These are phyloP conservation scores for Aspergillus sp. DNA, from an alignment of 2,329 filamentous ascomycete species.

Conservation along the genomic window DNA sequence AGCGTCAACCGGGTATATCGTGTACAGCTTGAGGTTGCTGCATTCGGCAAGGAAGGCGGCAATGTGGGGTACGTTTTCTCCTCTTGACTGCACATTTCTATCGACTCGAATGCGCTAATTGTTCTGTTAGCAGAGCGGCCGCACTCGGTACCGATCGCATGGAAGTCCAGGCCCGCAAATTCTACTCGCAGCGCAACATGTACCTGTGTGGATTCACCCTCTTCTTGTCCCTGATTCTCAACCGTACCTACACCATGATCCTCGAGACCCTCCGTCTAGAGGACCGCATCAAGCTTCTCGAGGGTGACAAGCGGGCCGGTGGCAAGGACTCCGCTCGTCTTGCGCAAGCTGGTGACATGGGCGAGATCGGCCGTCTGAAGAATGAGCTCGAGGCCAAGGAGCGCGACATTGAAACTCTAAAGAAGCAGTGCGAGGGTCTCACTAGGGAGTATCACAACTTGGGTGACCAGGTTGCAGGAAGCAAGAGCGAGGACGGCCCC, in stretches of 20 bases:
- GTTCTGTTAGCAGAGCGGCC: conserved; percentile 57
- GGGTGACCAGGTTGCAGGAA: conserved; percentile 75
- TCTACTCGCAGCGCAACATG: conserved; percentile 99
- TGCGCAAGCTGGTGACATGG: conserved; percentile 71
- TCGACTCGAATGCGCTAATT: conserved; percentile 12
- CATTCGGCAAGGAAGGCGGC: conserved; percentile 66
- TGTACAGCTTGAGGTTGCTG: conserved; percentile 84
- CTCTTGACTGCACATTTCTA: not conserved
- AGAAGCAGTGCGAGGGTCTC: conserved; percentile 88
- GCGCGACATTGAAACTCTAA: conserved; percentile 79
- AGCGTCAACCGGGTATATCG: conserved; percentile 96
- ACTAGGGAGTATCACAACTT: conserved; percentile 84
- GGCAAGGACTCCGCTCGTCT: conserved; percentile 74
- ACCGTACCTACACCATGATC: conserved; percentile 98
- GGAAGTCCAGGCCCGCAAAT: conserved; percentile 99
- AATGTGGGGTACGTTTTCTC: conserved; percentile 54
- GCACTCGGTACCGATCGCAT: conserved; percentile 91
- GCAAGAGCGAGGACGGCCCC: conserved; percentile 47
- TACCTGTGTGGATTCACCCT: conserved; percentile 99
- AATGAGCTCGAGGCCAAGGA: conserved; percentile 74
- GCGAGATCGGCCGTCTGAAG: conserved; percentile 76
- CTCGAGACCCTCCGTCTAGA: conserved; percentile 89
- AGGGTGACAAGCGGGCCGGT: conserved; percentile 65
- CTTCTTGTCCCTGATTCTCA: conserved; percentile 95
- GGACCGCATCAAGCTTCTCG: conserved; percentile 83